These are phyloP conservation scores for Bidens hawaiensis DNA, from an alignment of 140 eudicot genomes.

Conservation along the genomic window DNA sequence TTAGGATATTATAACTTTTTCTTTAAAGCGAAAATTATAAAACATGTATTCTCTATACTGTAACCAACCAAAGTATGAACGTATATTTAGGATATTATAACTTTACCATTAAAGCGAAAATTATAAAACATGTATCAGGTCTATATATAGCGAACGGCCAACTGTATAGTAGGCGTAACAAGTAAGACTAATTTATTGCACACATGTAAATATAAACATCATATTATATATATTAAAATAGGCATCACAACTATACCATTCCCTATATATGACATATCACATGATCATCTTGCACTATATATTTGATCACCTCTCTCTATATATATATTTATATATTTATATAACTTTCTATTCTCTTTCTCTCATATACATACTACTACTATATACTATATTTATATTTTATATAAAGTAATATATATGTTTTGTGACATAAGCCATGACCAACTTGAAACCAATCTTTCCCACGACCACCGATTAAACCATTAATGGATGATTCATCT, in stretches of 20 bases:
- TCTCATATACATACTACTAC: neutral
- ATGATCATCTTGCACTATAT: neutral
- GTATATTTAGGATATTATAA: too few species aligned
- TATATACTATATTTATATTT: neutral
- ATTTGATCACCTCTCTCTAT: too few species aligned
- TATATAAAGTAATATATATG: too few species aligned
- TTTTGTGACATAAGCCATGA: conserved; percentile 26
- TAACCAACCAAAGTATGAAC: too few species aligned
- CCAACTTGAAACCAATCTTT: conserved; percentile 12
- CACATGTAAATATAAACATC: neutral
- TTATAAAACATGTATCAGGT: too few species aligned
- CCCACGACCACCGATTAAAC: conserved; percentile 16
- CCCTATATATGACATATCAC: neutral
- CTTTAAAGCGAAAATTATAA: too few species aligned
- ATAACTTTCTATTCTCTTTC: neutral
- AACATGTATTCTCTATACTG: too few species aligned
- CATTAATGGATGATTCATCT: conserved; percentile 31
- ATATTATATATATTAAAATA: neutral
- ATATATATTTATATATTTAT: neutral
- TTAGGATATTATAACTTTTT: too few species aligned
- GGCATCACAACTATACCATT: neutral
- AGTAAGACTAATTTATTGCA: neutral
- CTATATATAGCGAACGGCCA: too few species aligned
- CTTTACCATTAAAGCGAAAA: too few species aligned
- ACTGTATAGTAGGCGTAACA: too few species aligned